phyloP scores from a whole-genome alignment of 805 yeast species.

The Tetrapisispora pingtungensis region DNA sequence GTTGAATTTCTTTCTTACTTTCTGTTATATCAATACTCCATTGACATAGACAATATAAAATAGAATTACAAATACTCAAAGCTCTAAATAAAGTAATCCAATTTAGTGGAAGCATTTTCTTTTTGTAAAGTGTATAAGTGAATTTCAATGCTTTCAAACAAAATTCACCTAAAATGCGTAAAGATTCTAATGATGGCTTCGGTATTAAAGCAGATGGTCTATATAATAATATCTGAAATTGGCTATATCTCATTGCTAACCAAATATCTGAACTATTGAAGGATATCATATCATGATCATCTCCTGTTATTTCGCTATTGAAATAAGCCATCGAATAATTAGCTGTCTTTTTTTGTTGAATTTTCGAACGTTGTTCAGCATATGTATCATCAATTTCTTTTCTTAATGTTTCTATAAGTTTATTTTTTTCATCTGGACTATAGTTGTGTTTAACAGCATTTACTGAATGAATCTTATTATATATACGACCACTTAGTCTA shows the following conservation, averaged over 20 bases:
- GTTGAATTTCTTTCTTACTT: conserved; percentile 37
- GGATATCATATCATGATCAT: conserved; percentile 15
- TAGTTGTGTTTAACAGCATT: conserved; percentile 29
- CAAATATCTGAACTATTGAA: conserved; percentile 30
- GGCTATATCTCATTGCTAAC: conserved; percentile 36
- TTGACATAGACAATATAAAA: conserved; percentile 38
- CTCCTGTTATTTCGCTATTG: conserved; percentile 8
- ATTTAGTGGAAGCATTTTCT: conserved; percentile 37
- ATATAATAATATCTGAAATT: conserved; percentile 37
- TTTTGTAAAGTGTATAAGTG: conserved; percentile 37
- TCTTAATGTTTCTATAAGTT: conserved; percentile 28
- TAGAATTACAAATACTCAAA: conserved; percentile 37
- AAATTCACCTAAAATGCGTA: conserved; percentile 36
- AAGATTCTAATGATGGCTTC: conserved; percentile 31
- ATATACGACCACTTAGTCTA: conserved; percentile 38
- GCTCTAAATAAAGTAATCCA: conserved; percentile 43
- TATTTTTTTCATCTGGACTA: conserved; percentile 26
- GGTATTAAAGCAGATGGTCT: conserved; percentile 43
- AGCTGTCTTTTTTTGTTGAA: conserved; percentile 12
- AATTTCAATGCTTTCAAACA: conserved; percentile 38
- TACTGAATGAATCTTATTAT: conserved; percentile 38
- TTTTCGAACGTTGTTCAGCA: conserved; percentile 17
- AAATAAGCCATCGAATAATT: conserved; percentile 4
- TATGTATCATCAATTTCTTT: conserved; percentile 27
- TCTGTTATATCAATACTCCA: conserved; percentile 38